Conservation (phyloP, 257 asterid species). For the Scutellaria baicalensis region DNA sequence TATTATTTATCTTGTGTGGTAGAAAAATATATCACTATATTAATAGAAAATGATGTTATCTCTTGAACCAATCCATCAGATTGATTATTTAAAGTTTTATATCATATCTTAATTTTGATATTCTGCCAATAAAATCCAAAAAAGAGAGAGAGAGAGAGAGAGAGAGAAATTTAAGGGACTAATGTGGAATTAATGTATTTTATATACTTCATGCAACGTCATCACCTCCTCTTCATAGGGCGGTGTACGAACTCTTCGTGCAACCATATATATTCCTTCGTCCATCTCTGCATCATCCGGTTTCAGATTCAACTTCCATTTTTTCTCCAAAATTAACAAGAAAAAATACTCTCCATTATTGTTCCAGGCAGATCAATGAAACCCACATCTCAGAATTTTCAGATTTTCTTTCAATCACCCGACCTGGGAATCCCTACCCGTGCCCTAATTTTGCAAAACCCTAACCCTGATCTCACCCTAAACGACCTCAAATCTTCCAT, state of each 20-base stretch:
- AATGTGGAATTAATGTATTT: no score
- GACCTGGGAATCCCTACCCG: constrained; percentile 49
- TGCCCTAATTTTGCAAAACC: constrained; percentile 36
- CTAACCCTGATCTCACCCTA: constrained; percentile 51
- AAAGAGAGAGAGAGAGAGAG: no score
- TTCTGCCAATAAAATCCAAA: no score
- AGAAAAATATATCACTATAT: no score
- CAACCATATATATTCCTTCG: background rate
- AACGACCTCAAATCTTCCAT: constrained; percentile 45
- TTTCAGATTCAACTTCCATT: background rate
- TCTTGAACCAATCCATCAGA: no score
- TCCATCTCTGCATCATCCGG: no score
- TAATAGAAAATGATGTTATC: no score
- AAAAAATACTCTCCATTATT: background rate
- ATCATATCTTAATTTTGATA: no score
- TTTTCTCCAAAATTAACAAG: background rate
- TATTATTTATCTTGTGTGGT: no score
- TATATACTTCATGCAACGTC: background rate
- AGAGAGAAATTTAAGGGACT: no score
- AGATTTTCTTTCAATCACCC: constrained; percentile 56
- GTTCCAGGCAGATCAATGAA: constrained; percentile 20
- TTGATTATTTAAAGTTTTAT: no score
- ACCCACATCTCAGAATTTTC: constrained; percentile 20
- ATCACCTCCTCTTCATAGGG: background rate
- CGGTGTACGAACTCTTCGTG: background rate